These are phyloP conservation scores for Yamadazyma akitaensis DNA, from an alignment of 805 yeast species.

Conservation along the genomic window DNA sequence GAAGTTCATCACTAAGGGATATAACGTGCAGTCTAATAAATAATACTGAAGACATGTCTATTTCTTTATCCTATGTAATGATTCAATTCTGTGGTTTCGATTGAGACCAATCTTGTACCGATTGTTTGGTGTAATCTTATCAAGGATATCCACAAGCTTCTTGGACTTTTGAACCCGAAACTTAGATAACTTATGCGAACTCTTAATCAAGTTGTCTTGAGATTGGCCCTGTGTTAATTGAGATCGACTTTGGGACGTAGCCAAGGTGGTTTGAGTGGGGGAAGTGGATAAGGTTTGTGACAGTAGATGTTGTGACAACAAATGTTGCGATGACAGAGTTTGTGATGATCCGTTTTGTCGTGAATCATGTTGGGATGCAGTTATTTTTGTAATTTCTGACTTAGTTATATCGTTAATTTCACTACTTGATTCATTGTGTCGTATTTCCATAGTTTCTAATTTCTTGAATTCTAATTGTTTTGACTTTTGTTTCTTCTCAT, in stretches of 20 bases:
- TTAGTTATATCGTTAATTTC: background rate
- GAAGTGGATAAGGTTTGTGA: background rate
- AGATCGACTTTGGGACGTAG: background rate
- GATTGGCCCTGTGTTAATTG: background rate
- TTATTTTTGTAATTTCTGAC: too few relatives aligned
- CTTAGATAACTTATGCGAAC: background rate
- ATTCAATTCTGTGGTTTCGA: slow-evolving; percentile 10
- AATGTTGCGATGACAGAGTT: background rate
- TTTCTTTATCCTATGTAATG: slow-evolving; percentile 13
- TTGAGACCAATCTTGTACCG: slow-evolving; percentile 11
- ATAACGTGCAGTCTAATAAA: background rate
- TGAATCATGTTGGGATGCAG: background rate
- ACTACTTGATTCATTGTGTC: background rate
- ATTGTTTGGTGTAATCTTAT: slow-evolving; percentile 6
- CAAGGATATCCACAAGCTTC: slow-evolving; percentile 10
- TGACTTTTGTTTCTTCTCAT: too few relatives aligned
- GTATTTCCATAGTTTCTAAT: background rate
- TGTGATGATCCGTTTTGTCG: background rate
- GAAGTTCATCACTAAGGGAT: background rate
- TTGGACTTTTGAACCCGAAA: background rate
- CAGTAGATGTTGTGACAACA: background rate
- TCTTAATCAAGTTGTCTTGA: background rate
- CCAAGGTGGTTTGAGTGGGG: background rate
- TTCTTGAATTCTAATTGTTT: too few relatives aligned
- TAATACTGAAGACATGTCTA: background rate